Conservation (phyloP, 345 rosid species). For the Reutealis trisperma region DNA sequence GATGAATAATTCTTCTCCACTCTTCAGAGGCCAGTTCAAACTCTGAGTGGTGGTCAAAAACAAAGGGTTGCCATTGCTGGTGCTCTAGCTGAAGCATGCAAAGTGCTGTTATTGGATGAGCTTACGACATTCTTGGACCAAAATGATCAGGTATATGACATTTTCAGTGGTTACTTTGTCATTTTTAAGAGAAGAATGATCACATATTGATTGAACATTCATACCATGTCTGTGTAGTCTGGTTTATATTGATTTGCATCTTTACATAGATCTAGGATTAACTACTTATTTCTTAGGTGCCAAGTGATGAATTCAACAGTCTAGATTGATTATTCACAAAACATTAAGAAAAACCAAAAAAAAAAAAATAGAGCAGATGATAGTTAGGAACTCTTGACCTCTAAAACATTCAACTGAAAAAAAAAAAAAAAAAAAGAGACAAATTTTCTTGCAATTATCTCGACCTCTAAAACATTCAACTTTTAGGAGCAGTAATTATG, state of each 20-base stretch:
- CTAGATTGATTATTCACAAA: too few species aligned
- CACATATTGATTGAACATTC: neutral
- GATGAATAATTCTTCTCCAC: constrained; percentile 6
- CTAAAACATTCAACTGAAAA: too few species aligned
- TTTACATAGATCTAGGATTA: too few species aligned
- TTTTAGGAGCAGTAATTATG: neutral
- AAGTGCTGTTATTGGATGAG: constrained; percentile 82
- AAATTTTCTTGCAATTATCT: too few species aligned
- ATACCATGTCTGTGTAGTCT: too few species aligned
- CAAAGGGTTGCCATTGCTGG: constrained; percentile 96
- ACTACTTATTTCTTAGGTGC: too few species aligned
- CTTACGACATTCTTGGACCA: constrained; percentile 92
- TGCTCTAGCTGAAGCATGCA: constrained; percentile 95
- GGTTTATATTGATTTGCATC: too few species aligned
- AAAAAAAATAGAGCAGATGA: neutral
- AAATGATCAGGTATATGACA: constrained; percentile 68
- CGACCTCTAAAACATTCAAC: too few species aligned
- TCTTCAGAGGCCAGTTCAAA: constrained; percentile 87
- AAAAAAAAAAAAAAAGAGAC: too few species aligned
- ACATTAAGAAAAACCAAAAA: too few species aligned
- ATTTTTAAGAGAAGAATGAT: neutral
- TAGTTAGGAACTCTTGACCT: too few species aligned
- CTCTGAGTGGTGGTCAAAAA: constrained; percentile 97
- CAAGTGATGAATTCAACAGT: too few species aligned
- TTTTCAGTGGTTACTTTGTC: neutral